Base-by-base conservation (phyloP, 352 stramenopile genomes). In the Phytophthora vignae region DNA sequence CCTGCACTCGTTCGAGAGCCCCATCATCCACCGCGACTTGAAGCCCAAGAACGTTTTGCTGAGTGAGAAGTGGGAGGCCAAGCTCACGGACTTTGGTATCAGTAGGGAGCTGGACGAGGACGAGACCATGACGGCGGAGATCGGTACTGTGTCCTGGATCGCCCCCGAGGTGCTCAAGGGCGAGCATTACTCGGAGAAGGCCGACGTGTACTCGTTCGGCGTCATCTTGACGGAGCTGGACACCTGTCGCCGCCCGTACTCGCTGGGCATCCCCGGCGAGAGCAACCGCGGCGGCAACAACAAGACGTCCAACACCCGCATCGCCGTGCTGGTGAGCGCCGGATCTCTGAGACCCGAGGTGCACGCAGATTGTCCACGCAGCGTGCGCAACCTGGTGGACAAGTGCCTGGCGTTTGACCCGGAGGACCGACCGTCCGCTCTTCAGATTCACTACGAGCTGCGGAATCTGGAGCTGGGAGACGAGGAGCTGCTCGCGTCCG, bases 181-280 rank as follows among this genome's bases (percentile, higher is more conserved):
- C 22, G 71, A 91, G 46, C 69, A 79, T 4, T 94, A 90, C 71
- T 89, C 78, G 14, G 80, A 91, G 64, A 88, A 88, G 64, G 81
- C 85, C 1, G 88, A 95, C 56, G 79, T 95, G 19, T 95, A 92
- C 72, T 90, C 82, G 12, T 87, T 92, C 63, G 88, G 87, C 17
- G 82, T 93, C 11, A 71, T 90, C 54, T 63, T 90, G 14, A 79
- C 77, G 0, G 83, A 90, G 57, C 21, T 90, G 14, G 83, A 89
- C 60, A 88, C 83, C 1, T 84, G 74, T 57, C 57, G 65, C 11
- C 69, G 70, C 15, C 74, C 74, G 2, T 81, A 81, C 15, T 66
- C 70, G 2, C 42, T 68, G 17, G 65, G 69, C 10, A 68, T 76
- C 31, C 58, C 73, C 27, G 62, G 67, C 49, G 64, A 80, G 25